Conservation (phyloP, 2,329 filamentous ascomycete species). For the Penicillium sp. region DNA sequence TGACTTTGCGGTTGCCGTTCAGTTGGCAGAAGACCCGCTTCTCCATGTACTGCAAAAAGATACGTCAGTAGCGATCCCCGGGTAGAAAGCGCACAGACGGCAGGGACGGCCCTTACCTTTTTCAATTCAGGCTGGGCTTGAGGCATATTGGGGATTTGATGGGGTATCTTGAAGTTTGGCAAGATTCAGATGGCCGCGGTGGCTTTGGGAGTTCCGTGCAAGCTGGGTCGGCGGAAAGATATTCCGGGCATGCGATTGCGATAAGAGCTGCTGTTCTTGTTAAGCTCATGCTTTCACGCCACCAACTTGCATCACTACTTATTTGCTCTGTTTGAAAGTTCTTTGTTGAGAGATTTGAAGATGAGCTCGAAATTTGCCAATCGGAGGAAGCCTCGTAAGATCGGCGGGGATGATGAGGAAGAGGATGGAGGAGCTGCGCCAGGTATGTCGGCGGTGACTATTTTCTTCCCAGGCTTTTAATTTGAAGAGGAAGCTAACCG, state of each 20-base stretch:
- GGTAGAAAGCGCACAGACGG: background rate
- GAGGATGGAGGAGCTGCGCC: slow-evolving; percentile 23
- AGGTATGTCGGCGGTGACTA: slow-evolving; percentile 40
- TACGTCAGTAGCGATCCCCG: slow-evolving; percentile 15
- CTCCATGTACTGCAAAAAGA: slow-evolving; percentile 77
- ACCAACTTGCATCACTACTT: slow-evolving; percentile 8
- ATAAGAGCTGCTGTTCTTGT: slow-evolving; percentile 20
- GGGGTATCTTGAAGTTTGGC: slow-evolving; percentile 23
- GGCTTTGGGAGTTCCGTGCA: slow-evolving; percentile 31
- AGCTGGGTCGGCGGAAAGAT: slow-evolving; percentile 36
- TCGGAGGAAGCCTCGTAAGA: slow-evolving; percentile 69
- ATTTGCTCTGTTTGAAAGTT: background rate
- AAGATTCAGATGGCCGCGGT: slow-evolving; percentile 22
- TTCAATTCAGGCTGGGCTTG: slow-evolving; percentile 98
- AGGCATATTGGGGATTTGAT: slow-evolving; percentile 65
- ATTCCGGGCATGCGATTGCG: slow-evolving; percentile 27
- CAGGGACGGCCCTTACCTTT: slow-evolving; percentile 61
- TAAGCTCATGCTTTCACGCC: slow-evolving; percentile 4
- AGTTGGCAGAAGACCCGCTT: slow-evolving; percentile 97
- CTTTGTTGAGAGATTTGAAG: background rate
- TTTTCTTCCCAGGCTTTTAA: slow-evolving; percentile 19
- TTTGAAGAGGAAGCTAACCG: slow-evolving; percentile 17
- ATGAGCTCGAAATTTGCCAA: slow-evolving; percentile 58
- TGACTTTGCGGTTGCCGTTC: slow-evolving; percentile 95
- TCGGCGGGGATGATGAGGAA: slow-evolving; percentile 66